These are phyloP conservation scores for Murraya paniculata DNA, from an alignment of 345 rosid genomes.

Conservation along the genomic window DNA sequence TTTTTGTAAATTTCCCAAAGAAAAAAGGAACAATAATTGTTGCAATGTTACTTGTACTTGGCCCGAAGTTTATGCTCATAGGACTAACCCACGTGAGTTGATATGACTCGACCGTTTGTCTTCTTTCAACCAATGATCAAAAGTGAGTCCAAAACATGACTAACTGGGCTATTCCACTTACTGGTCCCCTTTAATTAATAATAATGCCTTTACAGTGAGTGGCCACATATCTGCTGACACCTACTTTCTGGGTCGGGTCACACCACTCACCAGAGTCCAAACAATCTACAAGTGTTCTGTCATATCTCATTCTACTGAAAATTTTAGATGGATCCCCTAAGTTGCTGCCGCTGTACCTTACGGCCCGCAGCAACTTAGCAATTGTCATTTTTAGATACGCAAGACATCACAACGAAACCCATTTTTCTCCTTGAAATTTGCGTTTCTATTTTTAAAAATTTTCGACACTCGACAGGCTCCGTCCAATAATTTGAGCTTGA, in stretches of 20 bases:
- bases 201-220: not conserved
- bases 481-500: not conserved
- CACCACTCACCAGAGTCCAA: not conserved
- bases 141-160: not conserved
- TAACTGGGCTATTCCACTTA: not conserved
- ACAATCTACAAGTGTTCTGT: no score
- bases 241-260: not conserved
- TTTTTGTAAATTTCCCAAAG: no score
- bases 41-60: not conserved
- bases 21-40: not conserved
- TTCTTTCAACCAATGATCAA: not conserved
- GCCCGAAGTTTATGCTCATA: not conserved
- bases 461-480: no score
- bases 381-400: no score
- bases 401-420: no score
- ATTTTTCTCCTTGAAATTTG: no score
- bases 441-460: no score
- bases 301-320: no score
- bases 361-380: no score
- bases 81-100: constrained; percentile 8
- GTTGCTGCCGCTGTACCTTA: no score
- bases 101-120: constrained; percentile 16
- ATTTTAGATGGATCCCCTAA: no score
- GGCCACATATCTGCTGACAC: constrained; percentile 8
- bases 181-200: no score